Conservation (phyloP, 179 eudicot genomes). For the Silene noctiflora region DNA sequence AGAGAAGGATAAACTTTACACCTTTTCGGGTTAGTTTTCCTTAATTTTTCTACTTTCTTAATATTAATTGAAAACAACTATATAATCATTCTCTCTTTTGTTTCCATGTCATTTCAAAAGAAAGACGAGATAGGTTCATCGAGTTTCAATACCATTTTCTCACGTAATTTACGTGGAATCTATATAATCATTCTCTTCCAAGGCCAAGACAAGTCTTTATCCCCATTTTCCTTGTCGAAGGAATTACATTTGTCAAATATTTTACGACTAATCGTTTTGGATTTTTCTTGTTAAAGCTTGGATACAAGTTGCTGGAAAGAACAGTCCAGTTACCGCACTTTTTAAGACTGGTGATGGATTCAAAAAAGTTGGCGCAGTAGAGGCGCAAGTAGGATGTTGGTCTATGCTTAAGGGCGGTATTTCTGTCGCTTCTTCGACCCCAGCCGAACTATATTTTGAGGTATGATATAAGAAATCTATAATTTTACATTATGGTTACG, state of each 20-base stretch:
- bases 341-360: conserved; percentile 34
- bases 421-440: conserved; percentile 29
- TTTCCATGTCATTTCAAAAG: too few species aligned
- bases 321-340: conserved; percentile 28
- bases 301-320: conserved; percentile 43
- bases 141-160: too few species aligned
- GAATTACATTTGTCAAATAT: background rate
- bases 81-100: too few species aligned
- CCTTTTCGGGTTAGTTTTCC: conserved; percentile 57
- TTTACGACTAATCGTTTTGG: background rate
- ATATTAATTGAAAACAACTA: too few species aligned
- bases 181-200: too few species aligned
- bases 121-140: too few species aligned
- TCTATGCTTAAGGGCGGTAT: conserved; percentile 75
- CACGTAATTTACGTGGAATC: too few species aligned
- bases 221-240: too few species aligned
- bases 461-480: conserved; percentile 16
- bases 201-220: too few species aligned
- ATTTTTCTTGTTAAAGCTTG: conserved; percentile 34
- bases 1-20: conserved; percentile 42
- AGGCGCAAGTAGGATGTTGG: conserved; percentile 60
- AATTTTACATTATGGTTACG: background rate
- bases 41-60: too few species aligned
- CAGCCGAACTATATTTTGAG: conserved; percentile 40
- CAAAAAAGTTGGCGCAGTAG: conserved; percentile 37